Conservation (phyloP, 805 yeast species). For the Metschnikowia proteae region DNA sequence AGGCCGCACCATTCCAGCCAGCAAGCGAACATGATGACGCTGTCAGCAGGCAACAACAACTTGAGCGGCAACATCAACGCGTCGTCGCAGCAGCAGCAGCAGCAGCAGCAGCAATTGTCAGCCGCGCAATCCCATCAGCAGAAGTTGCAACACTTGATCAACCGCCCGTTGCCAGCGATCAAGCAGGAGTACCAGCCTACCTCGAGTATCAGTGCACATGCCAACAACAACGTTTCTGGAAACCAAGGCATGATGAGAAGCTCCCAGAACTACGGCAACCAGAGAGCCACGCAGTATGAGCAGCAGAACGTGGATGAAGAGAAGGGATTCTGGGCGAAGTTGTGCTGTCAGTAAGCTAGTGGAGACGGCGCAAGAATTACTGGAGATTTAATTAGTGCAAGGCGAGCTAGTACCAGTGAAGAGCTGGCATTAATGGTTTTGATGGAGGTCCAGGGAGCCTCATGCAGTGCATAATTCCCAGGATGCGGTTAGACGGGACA, state of each 20-base stretch:
- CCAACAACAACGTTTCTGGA: constrained; percentile 19
- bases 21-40: constrained; percentile 12
- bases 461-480: constrained; percentile 1
- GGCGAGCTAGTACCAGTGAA: neutral
- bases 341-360: constrained; percentile 36
- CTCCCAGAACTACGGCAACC: constrained; percentile 23
- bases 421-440: neutral
- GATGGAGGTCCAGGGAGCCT: neutral
- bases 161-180: constrained; percentile 47
- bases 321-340: constrained; percentile 41
- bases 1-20: constrained; percentile 32
- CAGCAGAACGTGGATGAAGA: constrained; percentile 35
- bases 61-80: constrained; percentile 22
- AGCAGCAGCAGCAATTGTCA: constrained; percentile 30
- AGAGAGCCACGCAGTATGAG: constrained; percentile 31
- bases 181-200: constrained; percentile 36
- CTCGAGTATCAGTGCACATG: constrained; percentile 15
- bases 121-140: constrained; percentile 48
- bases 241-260: constrained; percentile 23
- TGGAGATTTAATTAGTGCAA: no score
- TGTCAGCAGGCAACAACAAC: constrained; percentile 18
- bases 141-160: constrained; percentile 46
- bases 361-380: no score
- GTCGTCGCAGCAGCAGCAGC: constrained; percentile 21
- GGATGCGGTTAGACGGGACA: neutral